phyloP scores from a whole-genome alignment of 1,139 yeast species.

The Yamadazyma atmosphaerica region DNA sequence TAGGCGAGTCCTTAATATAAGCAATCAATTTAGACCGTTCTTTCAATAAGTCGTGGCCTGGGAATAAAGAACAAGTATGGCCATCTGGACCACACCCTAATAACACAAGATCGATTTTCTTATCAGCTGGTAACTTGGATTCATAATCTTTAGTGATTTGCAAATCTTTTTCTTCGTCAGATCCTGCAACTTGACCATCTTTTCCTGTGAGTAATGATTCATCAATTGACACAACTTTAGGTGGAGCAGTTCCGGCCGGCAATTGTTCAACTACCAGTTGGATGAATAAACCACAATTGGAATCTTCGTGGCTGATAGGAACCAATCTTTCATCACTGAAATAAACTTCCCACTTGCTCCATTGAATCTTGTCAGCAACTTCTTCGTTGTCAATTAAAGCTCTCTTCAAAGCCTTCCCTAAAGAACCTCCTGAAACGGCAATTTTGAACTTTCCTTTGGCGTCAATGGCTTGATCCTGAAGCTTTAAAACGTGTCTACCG shows the following conservation, averaged over 20 bases:
- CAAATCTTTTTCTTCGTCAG: slow-evolving; percentile 38
- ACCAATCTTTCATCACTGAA: slow-evolving; percentile 76
- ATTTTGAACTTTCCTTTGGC: slow-evolving; percentile 53
- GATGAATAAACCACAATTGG: slow-evolving; percentile 66
- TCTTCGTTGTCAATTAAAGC: slow-evolving; percentile 63
- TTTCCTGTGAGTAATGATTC: slow-evolving; percentile 45
- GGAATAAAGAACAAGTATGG: slow-evolving; percentile 77
- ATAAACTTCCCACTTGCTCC: slow-evolving; percentile 70
- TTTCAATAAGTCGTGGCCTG: slow-evolving; percentile 49
- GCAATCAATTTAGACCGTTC: slow-evolving; percentile 43
- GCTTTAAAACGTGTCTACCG: slow-evolving; percentile 52
- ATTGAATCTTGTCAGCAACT: slow-evolving; percentile 48
- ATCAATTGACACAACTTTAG: slow-evolving; percentile 53
- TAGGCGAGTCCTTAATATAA: slow-evolving; percentile 61
- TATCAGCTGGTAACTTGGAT: slow-evolving; percentile 39
- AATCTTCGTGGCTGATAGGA: slow-evolving; percentile 64
- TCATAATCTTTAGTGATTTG: slow-evolving; percentile 55
- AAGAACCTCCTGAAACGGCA: slow-evolving; percentile 90
- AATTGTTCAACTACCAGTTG: slow-evolving; percentile 53
- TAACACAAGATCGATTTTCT: slow-evolving; percentile 54
- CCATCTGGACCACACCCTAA: slow-evolving; percentile 84
- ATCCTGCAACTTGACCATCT: slow-evolving; percentile 43
- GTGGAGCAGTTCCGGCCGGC: slow-evolving; percentile 27
- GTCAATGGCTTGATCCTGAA: slow-evolving; percentile 54
- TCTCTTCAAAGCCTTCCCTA: slow-evolving; percentile 70